Evolutionary conservation across 2,329 filamentous ascomycete species (phyloP), one percentile per base, ranked within the genome.

Genomic region (Didymella exigua): DNA sequence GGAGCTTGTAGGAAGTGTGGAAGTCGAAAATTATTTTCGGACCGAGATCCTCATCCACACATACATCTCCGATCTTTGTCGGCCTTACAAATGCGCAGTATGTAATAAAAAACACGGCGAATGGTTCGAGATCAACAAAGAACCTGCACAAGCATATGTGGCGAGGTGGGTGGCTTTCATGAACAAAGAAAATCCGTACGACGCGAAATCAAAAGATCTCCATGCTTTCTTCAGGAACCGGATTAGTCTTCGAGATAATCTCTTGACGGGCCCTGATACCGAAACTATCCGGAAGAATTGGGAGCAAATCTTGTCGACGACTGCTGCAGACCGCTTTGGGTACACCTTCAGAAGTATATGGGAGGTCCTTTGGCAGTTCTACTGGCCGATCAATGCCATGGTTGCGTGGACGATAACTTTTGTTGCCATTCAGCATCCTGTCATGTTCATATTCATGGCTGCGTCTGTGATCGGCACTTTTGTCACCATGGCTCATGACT

Each of bases 151-250:
- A 11, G 18, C 26, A 19, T 21, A 27, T 29, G 33, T 44, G 19
- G 19, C 24, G 3, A 44, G 11, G n/a, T 51, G 49, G 49, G 49
- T n/a, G 2, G 18, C 23, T 13, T 51, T 51, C 27, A 45, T 51
- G 18, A 13, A 14, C 5, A 3, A 33, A 2, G 31, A 44, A 18
- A 18, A 19, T 6, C 49, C 49, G 3, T 51, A 51, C 26, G 26
- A 45, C n/a, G 5, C 8, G 13, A 9, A 23, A 2, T 44, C 33
- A n/a, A 45, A 19, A 19, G 13, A 18, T 5, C 26, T 51, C 3
- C 14, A 24, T 14, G 14, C 31, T 7, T 51, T 37, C 8, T 45
- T 16, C 26, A 9, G 4, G 19, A 13, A 18, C 5, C 19, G 23
- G 40, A 7, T 51, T 14, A 13, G 16, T 0, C 14, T 19, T 11